Evolutionary conservation across 495 filamentous ascomycete species (phyloP), one percentile per base, ranked within the genome.

Genomic region (Hyaloscypha hepaticicola): DNA sequence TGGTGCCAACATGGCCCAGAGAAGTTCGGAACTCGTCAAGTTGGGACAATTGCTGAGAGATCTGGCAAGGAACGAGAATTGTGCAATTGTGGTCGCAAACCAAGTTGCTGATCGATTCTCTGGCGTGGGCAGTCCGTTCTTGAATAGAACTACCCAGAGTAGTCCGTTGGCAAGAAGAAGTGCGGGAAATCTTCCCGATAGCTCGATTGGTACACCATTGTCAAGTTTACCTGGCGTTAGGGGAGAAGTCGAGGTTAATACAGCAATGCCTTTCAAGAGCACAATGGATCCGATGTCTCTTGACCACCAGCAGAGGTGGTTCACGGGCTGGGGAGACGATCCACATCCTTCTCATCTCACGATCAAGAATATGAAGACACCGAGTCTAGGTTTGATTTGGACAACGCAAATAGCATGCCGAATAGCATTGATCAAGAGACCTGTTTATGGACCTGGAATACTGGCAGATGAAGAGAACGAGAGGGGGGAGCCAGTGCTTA

Each of bases 51-150:
- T 88, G 55, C 77, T 99, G 22, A 87, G 91, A 38, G 83, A 87
- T 24, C 76, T 97, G 2, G 94, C 95, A 0, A 80, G 82, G 33
- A 81, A 79, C 52, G 77, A 95, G 72, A 77, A 87, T 60, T 77
- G 97, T 26, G 93, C 95, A 12, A 82, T 99, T 29, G 93, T 98
- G 3, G 88, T 97, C 1, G 88, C 93, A 11, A 99, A 99, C 71
- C 95, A 99, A 73, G 96, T 99, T n/a, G 88, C 89, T 5, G 95
- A 99, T 77, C 85, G 92, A 7, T 96, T 99, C 69, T 77, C 58
- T 3, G 27, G 55, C 26, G 45, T 31, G 41, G 53, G 51, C 3
- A 70, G 63, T 59, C 53, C 53, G 3, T 16, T 67, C 16, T 26
- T 62, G 24, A 29, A 52, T 9, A 58, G 61, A 49, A 34, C 34